Evolutionary conservation across 306 rosid genomes (phyloP).

Genomic region (Cicer yamashitae): DNA sequence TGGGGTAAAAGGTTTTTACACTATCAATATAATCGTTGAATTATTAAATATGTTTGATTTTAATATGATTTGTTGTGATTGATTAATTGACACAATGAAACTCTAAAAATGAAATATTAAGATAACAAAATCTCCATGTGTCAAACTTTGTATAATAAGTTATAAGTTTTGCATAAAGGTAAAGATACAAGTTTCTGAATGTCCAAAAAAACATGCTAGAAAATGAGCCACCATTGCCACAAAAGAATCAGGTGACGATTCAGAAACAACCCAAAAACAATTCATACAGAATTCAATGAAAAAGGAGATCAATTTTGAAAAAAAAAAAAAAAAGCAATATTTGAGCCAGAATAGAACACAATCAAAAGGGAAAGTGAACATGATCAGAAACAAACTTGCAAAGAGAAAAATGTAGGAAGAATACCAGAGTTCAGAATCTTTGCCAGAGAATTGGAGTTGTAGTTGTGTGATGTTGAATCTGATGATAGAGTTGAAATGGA

Average conservation of each 20-base stretch:
- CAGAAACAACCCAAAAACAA: constrained; percentile 13
- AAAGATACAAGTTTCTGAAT: not conserved
- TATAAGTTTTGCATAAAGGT: constrained; percentile 16
- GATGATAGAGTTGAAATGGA: not conserved
- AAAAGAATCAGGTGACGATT: constrained; percentile 30
- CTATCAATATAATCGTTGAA: too few species aligned
- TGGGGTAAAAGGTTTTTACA: too few species aligned
- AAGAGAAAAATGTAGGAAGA: not conserved
- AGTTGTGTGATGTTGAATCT: constrained; percentile 7
- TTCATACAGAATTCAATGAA: not conserved
- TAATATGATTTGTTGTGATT: too few species aligned
- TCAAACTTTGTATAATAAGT: constrained; percentile 5
- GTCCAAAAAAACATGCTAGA: constrained; percentile 1
- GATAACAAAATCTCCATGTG: constrained; percentile 16
- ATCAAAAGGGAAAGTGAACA: not conserved
- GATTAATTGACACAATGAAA: too few species aligned
- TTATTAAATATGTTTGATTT: too few species aligned
- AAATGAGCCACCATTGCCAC: not conserved
- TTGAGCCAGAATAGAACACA: constrained; percentile 16
- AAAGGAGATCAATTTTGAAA: constrained; percentile 4
- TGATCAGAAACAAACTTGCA: not conserved
- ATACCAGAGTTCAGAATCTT: constrained; percentile 32
- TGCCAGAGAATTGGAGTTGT: constrained; percentile 40
- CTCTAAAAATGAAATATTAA: not conserved
- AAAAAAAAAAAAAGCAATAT: not conserved